These are phyloP conservation scores for Serendipita vermifera DNA, from an alignment of 768 basidiomycete species.

Conservation along the genomic window DNA sequence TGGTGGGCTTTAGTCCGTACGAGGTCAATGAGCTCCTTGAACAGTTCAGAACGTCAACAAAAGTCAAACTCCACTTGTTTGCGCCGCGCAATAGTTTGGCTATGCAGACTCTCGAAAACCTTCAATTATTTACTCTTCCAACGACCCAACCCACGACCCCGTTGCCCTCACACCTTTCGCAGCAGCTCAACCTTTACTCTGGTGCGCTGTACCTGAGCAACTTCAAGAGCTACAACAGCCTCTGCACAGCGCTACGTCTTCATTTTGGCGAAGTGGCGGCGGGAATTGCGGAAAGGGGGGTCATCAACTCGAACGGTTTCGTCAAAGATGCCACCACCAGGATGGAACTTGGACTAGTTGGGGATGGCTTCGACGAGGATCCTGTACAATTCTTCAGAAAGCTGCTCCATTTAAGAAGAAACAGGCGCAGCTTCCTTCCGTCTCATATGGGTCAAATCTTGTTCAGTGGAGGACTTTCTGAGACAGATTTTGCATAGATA, in stretches of 20 bases:
- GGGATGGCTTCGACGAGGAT: background rate
- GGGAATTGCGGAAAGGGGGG: background rate
- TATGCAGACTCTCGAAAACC: slow-evolving; percentile 28
- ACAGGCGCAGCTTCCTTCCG: background rate
- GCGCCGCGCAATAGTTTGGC: slow-evolving; percentile 26
- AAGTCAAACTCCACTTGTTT: slow-evolving; percentile 32
- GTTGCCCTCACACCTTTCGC: slow-evolving; percentile 12
- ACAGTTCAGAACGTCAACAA: slow-evolving; percentile 24
- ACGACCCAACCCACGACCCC: slow-evolving; percentile 13
- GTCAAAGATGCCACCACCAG: background rate
- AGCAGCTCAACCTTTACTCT: slow-evolving; percentile 32
- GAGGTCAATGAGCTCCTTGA: slow-evolving; percentile 30
- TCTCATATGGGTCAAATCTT: background rate
- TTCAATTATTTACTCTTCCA: slow-evolving; percentile 23
- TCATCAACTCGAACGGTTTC: background rate
- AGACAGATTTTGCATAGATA: background rate
- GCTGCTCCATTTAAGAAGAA: background rate
- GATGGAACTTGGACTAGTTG: background rate
- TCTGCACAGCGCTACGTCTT: slow-evolving; percentile 29
- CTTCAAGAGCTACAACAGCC: slow-evolving; percentile 22
- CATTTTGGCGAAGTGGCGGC: too few relatives aligned
- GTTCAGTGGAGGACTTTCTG: background rate
- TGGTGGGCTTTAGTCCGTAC: slow-evolving; percentile 30
- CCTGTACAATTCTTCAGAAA: background rate
- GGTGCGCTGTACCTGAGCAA: slow-evolving; percentile 32